Base-by-base conservation (phyloP, 176 grass and related monocot genomes). In the Pontederia crassipes region DNA sequence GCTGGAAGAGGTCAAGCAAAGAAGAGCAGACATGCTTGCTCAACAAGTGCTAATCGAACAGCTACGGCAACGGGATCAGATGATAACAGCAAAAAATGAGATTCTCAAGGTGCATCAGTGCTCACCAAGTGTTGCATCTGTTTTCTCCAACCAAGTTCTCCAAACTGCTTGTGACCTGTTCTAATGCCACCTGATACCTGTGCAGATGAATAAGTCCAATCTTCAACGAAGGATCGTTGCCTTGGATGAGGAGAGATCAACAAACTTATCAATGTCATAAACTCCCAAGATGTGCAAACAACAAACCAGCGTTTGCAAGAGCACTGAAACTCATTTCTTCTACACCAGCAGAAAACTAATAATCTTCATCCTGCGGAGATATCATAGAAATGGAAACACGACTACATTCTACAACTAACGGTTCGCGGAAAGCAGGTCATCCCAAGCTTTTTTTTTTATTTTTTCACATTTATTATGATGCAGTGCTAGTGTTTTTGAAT, bases 151-250 rank as follows among this genome's bases (percentile, higher is more conserved):
- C 20, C 20, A 24, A 24, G 20, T 24, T 24, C 20, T 24, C 20
- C 20, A 24, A 24, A 24, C 32, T 40, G 5, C 32, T 40, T 40
- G 32, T 40, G 32, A 40, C 32, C 32, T 40, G 32, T 7, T 40
- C 70, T 64, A 20, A 40, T 40, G 32, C 32, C 67, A 11, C 11
- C 6, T 35, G 8, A 26, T 79, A n/a, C 68, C 66, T 12, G 20
- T 80, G 62, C 52, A 95, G 89, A 63, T 72, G 78, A 84, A 95
- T 68, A 95, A 95, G 62, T 84, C 69, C 9, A 88, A 59, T 75
- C 85, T 95, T 62, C 81, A 85, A 45, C 76, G 72, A 68, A 95
- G 66, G 81, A 75, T 78, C 61, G 57, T 82, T 29, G 81, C 82
- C 60, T 78, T 88, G 78, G 73, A 85, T 14, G 75, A 24, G 20